These are phyloP conservation scores for Coprinopsis cinerea DNA, from an alignment of 768 basidiomycete genomes.

Conservation along the genomic window DNA sequence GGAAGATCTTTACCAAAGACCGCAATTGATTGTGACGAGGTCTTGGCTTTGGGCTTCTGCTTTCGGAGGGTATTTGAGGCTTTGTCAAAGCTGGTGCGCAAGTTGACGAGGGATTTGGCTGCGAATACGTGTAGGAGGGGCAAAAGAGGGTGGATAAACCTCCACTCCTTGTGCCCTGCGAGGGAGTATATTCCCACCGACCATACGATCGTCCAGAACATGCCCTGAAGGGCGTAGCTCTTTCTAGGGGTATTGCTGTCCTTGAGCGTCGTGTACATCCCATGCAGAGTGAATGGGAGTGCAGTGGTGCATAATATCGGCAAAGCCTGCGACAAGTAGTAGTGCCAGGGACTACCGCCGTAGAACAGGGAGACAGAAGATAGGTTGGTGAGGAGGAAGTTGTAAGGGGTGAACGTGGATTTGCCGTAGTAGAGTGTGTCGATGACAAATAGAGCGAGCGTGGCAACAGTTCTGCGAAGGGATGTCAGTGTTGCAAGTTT, in stretches of 20 bases:
- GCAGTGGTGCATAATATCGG: constrained; percentile 74
- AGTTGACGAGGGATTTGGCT: constrained; percentile 59
- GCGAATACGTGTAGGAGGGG: constrained; percentile 80
- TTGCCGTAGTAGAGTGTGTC: constrained; percentile 71
- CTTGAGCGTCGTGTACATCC: constrained; percentile 36
- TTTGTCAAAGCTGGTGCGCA: constrained; percentile 19
- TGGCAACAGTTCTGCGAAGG: constrained; percentile 20
- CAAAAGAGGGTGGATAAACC: constrained; percentile 89
- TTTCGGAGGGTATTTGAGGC: not conserved
- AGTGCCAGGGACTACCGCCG: constrained; percentile 81
- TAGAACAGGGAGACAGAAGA: constrained; percentile 90
- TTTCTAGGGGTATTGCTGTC: constrained; percentile 16
- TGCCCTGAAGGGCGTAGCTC: constrained; percentile 26
- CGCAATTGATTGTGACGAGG: not conserved
- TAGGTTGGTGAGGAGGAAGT: constrained; percentile 80
- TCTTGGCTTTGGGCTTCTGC: not conserved
- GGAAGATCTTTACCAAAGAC: constrained; percentile 20
- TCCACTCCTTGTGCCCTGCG: constrained; percentile 94
- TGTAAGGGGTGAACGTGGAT: constrained; percentile 68
- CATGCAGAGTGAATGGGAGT: constrained; percentile 68
- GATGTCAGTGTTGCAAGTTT: constrained; percentile 1
- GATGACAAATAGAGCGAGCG: constrained; percentile 31
- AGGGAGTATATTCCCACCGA: constrained; percentile 67
- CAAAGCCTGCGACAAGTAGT: constrained; percentile 80
- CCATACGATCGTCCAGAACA: constrained; percentile 54